These are phyloP conservation scores for Dryadomyces sulphureus DNA, from an alignment of 2,329 filamentous ascomycete species.

Conservation along the genomic window DNA sequence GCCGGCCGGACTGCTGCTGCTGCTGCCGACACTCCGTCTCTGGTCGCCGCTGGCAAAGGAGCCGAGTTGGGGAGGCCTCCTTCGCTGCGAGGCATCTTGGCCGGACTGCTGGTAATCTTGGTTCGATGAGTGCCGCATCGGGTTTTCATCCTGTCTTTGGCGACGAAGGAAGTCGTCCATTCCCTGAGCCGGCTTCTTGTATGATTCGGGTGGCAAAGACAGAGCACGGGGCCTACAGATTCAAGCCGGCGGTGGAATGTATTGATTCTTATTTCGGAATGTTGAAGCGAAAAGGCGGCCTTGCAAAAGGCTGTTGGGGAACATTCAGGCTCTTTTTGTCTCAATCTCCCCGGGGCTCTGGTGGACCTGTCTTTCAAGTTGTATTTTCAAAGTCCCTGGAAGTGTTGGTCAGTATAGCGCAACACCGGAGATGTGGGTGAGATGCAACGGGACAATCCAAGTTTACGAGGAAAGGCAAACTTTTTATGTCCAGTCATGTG, in stretches of 20 bases:
- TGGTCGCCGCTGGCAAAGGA: slow-evolving; percentile 23
- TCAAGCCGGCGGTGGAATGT: neutral
- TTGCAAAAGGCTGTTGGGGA: neutral
- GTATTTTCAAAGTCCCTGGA: no score
- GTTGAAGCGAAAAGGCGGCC: neutral
- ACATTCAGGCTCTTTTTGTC: neutral
- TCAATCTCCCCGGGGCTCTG: neutral
- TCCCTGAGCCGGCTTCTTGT: neutral
- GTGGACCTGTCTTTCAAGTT: no score
- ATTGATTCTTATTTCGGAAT: neutral
- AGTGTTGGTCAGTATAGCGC: no score
- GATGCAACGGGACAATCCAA: no score
- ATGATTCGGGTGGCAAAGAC: no score
- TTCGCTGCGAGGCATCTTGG: slow-evolving; percentile 33
- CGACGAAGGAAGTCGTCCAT: slow-evolving; percentile 69
- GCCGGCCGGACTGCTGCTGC: slow-evolving; percentile 37
- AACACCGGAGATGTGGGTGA: no score
- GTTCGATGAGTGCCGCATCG: slow-evolving; percentile 45
- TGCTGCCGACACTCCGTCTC: neutral
- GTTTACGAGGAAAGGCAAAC: no score
- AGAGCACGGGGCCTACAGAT: neutral
- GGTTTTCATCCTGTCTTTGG: slow-evolving; percentile 61
- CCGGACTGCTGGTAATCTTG: slow-evolving; percentile 31
- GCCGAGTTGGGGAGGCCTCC: slow-evolving; percentile 24
- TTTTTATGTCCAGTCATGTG: no score